A percentile compares a stretch with the other conserved stretches of the same genome.
phyloP scores from a whole-genome alignment of 2,329 filamentous ascomycete species.

The Balansia obtecta region DNA sequence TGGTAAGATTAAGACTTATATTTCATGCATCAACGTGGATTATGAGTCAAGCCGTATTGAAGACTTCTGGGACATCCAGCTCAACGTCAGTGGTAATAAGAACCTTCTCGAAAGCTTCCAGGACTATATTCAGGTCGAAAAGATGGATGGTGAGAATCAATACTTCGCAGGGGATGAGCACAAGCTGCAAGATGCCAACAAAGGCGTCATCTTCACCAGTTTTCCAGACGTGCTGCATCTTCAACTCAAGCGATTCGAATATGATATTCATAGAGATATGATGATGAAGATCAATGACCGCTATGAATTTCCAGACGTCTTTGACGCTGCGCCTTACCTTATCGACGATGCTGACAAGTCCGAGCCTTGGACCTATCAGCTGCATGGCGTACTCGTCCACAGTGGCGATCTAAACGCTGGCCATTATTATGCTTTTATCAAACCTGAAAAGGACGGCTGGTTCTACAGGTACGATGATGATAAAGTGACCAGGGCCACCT shows the following conservation, averaged over 20 bases:
- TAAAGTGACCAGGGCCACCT: constrained; percentile 86
- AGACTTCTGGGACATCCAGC: constrained; percentile 97
- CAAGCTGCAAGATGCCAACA: constrained; percentile 91
- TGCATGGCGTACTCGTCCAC: constrained; percentile 92
- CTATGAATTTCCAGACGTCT: constrained; percentile 76
- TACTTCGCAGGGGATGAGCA: constrained; percentile 85
- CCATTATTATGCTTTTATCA: constrained; percentile 96
- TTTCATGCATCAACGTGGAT: constrained; percentile 95
- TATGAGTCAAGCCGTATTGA: constrained; percentile 93
- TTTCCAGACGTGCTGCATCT: constrained; percentile 92
- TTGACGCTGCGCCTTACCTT: constrained; percentile 78
- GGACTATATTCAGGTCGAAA: constrained; percentile 94
- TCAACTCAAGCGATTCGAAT: constrained; percentile 95
- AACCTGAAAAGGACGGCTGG: constrained; percentile 81
- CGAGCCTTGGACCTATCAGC: constrained; percentile 80
- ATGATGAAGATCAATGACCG: constrained; percentile 99
- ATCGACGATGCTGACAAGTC: constrained; percentile 76
- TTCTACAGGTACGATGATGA: constrained; percentile 98
- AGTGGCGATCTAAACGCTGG: constrained; percentile 94
- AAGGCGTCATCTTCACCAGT: constrained; percentile 92
- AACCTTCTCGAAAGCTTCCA: constrained; percentile 88
- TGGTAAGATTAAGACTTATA: constrained; percentile 97
- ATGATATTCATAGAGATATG: constrained; percentile 87
- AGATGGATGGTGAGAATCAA: constrained; percentile 95
- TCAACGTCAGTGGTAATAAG: constrained; percentile 91